phyloP scores from a whole-genome alignment of 805 yeast genomes.

The Metschnikowia kofuensis region DNA sequence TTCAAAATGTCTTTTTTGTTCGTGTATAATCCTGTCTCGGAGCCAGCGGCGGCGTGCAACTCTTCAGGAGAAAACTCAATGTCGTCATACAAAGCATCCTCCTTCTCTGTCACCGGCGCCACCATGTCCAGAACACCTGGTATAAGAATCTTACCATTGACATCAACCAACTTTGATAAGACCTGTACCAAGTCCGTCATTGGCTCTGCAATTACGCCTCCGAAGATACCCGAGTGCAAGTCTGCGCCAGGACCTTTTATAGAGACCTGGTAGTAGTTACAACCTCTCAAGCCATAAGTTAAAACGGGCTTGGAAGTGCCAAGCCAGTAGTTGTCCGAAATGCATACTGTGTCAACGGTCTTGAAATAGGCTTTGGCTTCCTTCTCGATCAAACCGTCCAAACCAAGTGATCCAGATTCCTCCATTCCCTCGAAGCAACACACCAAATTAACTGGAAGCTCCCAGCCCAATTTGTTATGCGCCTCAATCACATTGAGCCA shows the following conservation, averaged over 20 bases:
- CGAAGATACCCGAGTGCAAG: constrained; percentile 95
- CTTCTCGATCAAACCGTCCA: constrained; percentile 74
- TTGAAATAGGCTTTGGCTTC: constrained; percentile 83
- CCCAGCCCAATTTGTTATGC: constrained; percentile 77
- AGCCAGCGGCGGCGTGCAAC: constrained; percentile 84
- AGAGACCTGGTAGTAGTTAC: constrained; percentile 82
- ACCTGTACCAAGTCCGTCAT: constrained; percentile 87
- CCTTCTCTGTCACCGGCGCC: constrained; percentile 84
- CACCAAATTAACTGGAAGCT: constrained; percentile 88
- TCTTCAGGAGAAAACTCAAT: constrained; percentile 85
- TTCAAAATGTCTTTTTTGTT: constrained; percentile 82
- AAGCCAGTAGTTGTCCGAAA: constrained; percentile 97
- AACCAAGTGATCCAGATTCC: constrained; percentile 92
- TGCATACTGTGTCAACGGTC: constrained; percentile 90
- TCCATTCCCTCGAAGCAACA: constrained; percentile 99
- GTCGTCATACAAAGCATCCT: constrained; percentile 72
- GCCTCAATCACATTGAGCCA: constrained; percentile 95
- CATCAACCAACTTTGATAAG: constrained; percentile 72
- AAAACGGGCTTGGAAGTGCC: constrained; percentile 96
- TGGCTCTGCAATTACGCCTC: constrained; percentile 97
- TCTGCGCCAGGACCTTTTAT: constrained; percentile 95
- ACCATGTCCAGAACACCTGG: constrained; percentile 94
- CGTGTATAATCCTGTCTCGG: constrained; percentile 74
- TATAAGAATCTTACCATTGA: constrained; percentile 77
- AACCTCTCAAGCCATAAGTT: constrained; percentile 97